These are phyloP conservation scores for Coelastrella sp. DNA, from an alignment of 139 green algal species.

Conservation along the genomic window DNA sequence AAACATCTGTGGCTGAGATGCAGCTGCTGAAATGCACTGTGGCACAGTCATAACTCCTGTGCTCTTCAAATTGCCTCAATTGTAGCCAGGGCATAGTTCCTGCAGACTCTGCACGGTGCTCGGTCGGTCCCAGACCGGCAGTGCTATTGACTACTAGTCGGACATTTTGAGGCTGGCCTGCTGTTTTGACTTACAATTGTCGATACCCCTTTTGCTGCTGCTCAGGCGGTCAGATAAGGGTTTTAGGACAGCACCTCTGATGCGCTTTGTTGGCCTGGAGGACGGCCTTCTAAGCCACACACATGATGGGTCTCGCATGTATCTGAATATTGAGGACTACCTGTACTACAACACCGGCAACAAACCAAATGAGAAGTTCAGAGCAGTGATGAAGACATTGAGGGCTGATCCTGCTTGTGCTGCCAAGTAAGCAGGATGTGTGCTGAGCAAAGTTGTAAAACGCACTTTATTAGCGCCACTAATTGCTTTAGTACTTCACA, in stretches of 20 bases:
- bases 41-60: no score
- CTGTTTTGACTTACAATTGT: neutral
- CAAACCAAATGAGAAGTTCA: slow-evolving; percentile 56
- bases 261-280: slow-evolving; percentile 58
- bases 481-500: no score
- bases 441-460: no score
- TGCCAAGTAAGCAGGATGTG: slow-evolving; percentile 25
- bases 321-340: slow-evolving; percentile 61
- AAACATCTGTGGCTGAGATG: neutral
- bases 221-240: slow-evolving; percentile 57
- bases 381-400: slow-evolving; percentile 48
- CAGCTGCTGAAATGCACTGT: no score
- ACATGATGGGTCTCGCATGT: slow-evolving; percentile 52
- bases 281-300: slow-evolving; percentile 54
- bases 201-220: slow-evolving; percentile 7
- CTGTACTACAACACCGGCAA: slow-evolving; percentile 64
- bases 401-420: slow-evolving; percentile 16
- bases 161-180: neutral
- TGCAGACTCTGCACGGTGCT: no score
- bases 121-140: no score
- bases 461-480: no score
- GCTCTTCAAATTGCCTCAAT: no score
- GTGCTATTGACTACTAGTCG: neutral
- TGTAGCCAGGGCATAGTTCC: no score
- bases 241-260: slow-evolving; percentile 64